A percentile compares a stretch with the other conserved stretches of the same genome.
Conservation (phyloP, 163 green algal species). For the Trebouxia gelatinosa region DNA sequence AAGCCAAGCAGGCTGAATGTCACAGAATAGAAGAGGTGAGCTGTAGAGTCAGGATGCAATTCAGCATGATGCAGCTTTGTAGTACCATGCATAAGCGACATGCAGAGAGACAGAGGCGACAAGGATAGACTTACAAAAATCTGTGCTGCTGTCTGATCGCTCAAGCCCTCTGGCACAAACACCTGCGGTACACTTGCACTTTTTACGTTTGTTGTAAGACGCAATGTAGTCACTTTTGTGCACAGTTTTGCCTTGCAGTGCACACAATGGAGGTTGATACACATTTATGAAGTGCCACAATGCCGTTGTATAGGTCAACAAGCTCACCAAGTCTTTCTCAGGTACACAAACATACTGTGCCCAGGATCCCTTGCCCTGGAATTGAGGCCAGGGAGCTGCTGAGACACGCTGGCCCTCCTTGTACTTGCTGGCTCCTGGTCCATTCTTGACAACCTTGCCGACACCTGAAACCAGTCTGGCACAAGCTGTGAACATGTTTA, state of each 20-base stretch:
- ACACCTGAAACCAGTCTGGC: conserved; percentile 35
- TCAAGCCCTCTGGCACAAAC: conserved; percentile 50
- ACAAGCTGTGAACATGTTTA: not conserved
- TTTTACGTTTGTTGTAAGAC: not conserved
- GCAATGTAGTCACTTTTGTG: not conserved
- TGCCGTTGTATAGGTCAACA: no score
- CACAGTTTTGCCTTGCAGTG: no score
- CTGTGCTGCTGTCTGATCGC: conserved; percentile 58
- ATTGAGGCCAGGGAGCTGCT: conserved; percentile 33
- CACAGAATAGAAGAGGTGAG: no score
- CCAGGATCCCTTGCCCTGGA: conserved; percentile 56
- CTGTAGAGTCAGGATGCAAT: no score
- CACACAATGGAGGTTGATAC: no score
- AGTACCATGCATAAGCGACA: no score
- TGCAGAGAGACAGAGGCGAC: not conserved
- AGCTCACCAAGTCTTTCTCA: conserved; percentile 46
- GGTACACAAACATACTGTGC: conserved; percentile 53
- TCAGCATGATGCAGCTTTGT: no score
- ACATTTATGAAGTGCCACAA: no score
- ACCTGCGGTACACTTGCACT: conserved; percentile 3
- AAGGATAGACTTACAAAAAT: conserved; percentile 37
- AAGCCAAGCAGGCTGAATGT: no score
- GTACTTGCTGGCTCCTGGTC: conserved; percentile 37
- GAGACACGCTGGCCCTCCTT: conserved; percentile 49
- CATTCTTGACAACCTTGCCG: conserved; percentile 50